Evolutionary conservation across 495 filamentous ascomycete genomes (phyloP), one percentile per base, ranked within the genome.

Genomic region (Aspergillus taichungensis): DNA sequence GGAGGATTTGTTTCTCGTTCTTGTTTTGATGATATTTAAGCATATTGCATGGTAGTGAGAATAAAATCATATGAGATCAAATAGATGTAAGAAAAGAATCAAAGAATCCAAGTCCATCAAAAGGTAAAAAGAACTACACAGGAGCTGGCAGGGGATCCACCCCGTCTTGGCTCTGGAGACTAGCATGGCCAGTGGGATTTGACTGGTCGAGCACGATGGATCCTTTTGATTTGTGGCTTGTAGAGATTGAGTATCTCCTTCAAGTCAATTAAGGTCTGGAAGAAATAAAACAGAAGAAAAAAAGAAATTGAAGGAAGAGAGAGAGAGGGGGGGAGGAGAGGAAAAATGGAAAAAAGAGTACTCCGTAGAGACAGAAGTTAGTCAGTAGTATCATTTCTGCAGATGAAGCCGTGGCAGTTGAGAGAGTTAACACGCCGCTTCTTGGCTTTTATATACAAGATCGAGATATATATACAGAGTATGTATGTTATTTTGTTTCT

Each of bases 371-470:
- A 30, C 12, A 31, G 34, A 24, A 24, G 18, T 24, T 24, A 2
- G 4, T 2, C 1, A 24, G 18, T 24, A 24, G 4, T 24, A 24
- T 24, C 18, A 24, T 24, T 24, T 24, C 18, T 24, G 18, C 18
- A 24, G 18, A 24, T 4, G 37, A 27, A 39, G 29, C 12, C 29
- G 37, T 39, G 37, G 37, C 37, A 11, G 37, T 24, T 24, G 14
- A 13, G 4, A 24, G 13, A 39, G 37, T 39, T 39, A 27, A 43
- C 30, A 30, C 30, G 41, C 34, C 34, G 18, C 31, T 24, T 34
- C 41, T 43, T 43, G 41, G 41, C 41, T 34, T 43, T 38, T 18
- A 12, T 18, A 9, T 12, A 12, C n/a, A n/a, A n/a, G n/a, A n/a
- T 38, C 6, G 1, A 12, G 3, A 38, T 38, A 12, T 9, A 30